Evolutionary conservation across 139 green algal species (phyloP).

Genomic region (Chlorella sp.): DNA sequence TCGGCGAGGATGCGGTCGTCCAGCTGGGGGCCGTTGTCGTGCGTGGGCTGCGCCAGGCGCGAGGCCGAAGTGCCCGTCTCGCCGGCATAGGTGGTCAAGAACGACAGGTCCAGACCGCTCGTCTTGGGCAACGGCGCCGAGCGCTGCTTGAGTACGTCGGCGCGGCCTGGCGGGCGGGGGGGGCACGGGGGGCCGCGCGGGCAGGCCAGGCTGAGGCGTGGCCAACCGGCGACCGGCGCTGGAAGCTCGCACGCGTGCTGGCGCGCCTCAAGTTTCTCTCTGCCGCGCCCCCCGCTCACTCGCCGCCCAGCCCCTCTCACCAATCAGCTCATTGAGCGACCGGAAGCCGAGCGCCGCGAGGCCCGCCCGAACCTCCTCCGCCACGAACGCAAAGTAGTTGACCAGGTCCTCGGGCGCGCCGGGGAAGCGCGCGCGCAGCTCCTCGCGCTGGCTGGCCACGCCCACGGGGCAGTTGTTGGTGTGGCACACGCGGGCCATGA

Average conservation of each 20-base stretch:
- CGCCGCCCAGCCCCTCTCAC: too few species aligned
- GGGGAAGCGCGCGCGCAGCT: conserved; percentile 96
- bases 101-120: conserved; percentile 87
- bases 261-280: too few species aligned
- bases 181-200: background rate
- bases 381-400: conserved; percentile 98
- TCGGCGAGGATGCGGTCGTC: conserved; percentile 95
- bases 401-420: conserved; percentile 74
- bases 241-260: too few species aligned
- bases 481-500: conserved; percentile 99
- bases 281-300: too few species aligned
- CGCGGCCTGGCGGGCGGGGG: background rate
- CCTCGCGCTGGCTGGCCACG: conserved; percentile 95
- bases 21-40: conserved; percentile 82
- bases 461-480: conserved; percentile 99
- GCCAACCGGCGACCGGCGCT: too few species aligned
- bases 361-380: conserved; percentile 84
- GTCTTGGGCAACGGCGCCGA: conserved; percentile 87
- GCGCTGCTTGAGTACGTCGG: conserved; percentile 62
- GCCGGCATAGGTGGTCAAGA: conserved; percentile 85
- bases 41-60: conserved; percentile 56
- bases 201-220: too few species aligned
- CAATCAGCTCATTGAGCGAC: conserved; percentile 93
- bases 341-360: conserved; percentile 86
- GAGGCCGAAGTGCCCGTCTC: conserved; percentile 33